phyloP scores from a whole-genome alignment of 345 rosid genomes.

The Murraya koenigii region DNA sequence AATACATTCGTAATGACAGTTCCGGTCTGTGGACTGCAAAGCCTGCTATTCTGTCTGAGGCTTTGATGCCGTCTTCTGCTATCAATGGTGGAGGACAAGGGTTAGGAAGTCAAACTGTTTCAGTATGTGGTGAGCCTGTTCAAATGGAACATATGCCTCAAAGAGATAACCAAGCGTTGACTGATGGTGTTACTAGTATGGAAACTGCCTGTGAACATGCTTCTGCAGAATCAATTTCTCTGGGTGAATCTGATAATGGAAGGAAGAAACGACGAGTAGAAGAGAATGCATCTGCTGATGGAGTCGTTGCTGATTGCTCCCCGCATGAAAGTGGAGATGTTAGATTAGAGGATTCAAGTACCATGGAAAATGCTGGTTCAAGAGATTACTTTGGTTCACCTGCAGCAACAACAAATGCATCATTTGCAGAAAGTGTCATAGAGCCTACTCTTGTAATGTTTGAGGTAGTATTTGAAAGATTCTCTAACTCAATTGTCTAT shows the following conservation, averaged over 20 bases:
- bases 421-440: conserved; percentile 74
- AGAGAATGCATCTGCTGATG: conserved; percentile 48
- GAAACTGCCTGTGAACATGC: conserved; percentile 51
- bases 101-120: conserved; percentile 22
- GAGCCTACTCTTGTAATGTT: conserved; percentile 96
- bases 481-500: conserved; percentile 4
- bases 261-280: conserved; percentile 61
- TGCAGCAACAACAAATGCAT: conserved; percentile 56
- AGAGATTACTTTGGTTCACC: conserved; percentile 47
- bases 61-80: conserved; percentile 30
- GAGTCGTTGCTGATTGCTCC: conserved; percentile 38
- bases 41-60: conserved; percentile 51
- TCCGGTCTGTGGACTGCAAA: conserved; percentile 79
- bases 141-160: conserved; percentile 45
- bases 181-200: conserved; percentile 51
- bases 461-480: conserved; percentile 55
- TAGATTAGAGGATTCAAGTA: conserved; percentile 46
- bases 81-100: conserved; percentile 31
- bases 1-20: conserved; percentile 85
- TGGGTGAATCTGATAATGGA: conserved; percentile 51
- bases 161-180: conserved; percentile 41
- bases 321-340: conserved; percentile 42
- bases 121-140: conserved; percentile 38
- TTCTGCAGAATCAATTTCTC: conserved; percentile 36
- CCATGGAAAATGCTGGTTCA: conserved; percentile 38